Percentiles rank a stretch among this genome's conserved stretches.
Conservation (phyloP, 768 basidiomycete species). For the Sistotremastrum niveocremeum region DNA sequence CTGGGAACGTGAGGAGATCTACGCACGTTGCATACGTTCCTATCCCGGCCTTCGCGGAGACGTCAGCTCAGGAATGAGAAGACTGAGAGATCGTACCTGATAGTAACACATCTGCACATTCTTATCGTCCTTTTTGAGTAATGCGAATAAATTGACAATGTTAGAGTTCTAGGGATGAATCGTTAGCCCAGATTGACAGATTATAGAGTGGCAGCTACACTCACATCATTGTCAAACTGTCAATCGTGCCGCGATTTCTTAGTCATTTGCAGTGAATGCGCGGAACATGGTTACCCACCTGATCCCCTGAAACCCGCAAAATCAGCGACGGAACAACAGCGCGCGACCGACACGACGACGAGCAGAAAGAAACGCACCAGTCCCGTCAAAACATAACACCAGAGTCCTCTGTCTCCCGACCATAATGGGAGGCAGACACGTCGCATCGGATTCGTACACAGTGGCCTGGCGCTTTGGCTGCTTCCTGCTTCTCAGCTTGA, state of each 20-base stretch:
- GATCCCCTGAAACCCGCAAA: too few relatives aligned
- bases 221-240: conserved; percentile 15
- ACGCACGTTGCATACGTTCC: conserved; percentile 37
- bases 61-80: neutral
- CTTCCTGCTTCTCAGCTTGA: too few relatives aligned
- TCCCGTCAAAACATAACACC: conserved; percentile 45
- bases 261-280: too few relatives aligned
- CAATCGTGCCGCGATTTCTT: conserved; percentile 5
- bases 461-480: too few relatives aligned
- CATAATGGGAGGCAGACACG: too few relatives aligned
- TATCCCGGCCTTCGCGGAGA: conserved; percentile 26
- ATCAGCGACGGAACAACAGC: too few relatives aligned
- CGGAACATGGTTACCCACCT: too few relatives aligned
- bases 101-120: conserved; percentile 42
- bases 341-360: too few relatives aligned
- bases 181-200: neutral
- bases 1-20: conserved; percentile 46
- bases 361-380: conserved; percentile 17
- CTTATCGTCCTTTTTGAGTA: conserved; percentile 39
- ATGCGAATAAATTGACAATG: conserved; percentile 33
- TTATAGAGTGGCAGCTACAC: neutral
- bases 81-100: conserved; percentile 28
- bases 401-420: conserved; percentile 21
- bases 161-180: conserved; percentile 29
- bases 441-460: too few relatives aligned